A percentile compares a stretch with the other conserved stretches of the same genome.
Conservation (phyloP, 2,329 filamentous ascomycete species). For the Aureobasidium mangrovei region DNA sequence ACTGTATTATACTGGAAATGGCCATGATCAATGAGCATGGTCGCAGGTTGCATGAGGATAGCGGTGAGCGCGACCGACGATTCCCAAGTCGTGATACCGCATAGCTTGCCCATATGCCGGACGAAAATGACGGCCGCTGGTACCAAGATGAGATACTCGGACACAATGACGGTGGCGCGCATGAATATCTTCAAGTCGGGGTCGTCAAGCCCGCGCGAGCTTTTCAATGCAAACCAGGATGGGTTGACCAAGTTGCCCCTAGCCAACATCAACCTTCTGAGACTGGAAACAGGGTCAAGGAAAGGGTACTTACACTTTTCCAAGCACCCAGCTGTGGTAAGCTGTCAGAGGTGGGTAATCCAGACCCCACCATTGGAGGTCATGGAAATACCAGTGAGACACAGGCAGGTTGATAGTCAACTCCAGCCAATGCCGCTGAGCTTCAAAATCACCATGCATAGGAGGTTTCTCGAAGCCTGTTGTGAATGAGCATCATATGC, state of each 20-base stretch:
- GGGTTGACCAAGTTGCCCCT: conserved; percentile 68
- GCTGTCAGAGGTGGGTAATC: conserved; percentile 97
- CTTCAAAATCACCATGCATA: conserved; percentile 95
- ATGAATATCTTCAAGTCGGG: conserved; percentile 83
- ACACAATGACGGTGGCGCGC: conserved; percentile 82
- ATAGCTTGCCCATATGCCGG: conserved; percentile 66
- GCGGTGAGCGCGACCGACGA: conserved; percentile 77
- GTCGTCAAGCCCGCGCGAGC: conserved; percentile 74
- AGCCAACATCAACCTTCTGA: conserved; percentile 17
- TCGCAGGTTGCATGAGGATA: conserved; percentile 83
- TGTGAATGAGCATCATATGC: too few species aligned
- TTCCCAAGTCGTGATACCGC: conserved; percentile 72
- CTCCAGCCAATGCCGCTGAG: conserved; percentile 98
- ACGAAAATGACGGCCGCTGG: conserved; percentile 81
- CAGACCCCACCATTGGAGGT: conserved; percentile 93
- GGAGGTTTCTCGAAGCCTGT: conserved; percentile 71
- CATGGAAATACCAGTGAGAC: conserved; percentile 96
- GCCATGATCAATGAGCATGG: conserved; percentile 87
- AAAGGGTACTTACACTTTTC: conserved; percentile 54
- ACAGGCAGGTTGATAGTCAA: conserved; percentile 80
- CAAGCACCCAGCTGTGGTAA: conserved; percentile 95
- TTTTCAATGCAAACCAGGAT: conserved; percentile 77
- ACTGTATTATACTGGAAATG: conserved; percentile 98
- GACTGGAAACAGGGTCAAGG: background rate
- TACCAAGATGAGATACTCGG: conserved; percentile 83